Evolutionary conservation across 441 rosid genomes (phyloP), one percentile per base, ranked within the genome.

Genomic region (Flueggea neowawraea): DNA sequence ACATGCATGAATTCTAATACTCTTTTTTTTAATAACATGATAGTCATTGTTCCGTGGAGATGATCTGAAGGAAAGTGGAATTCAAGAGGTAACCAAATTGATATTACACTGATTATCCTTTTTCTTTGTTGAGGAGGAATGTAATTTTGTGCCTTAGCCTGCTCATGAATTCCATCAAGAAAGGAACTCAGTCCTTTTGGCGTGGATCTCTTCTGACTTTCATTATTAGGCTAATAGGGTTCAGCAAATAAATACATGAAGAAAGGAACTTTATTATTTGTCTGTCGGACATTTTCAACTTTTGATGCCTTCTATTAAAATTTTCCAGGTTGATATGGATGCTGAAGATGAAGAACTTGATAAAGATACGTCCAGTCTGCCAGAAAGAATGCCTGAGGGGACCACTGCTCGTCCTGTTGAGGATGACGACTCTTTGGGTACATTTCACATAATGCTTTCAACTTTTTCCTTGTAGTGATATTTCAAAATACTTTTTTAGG

Each of bases 281-380:
- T 36, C 41, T 36, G 41, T 36, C 9, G 41, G 6, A 36, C 9
- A 36, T 36, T 36, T 36, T 36, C 9, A 36, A 36, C 41, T 36
- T 36, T 54, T 60, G 3, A 55, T 39, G 41, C 49, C 41, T n/a
- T 43, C 17, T 66, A 44, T 61, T 14, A 14, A 55, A n/a, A 62
- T 72, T 15, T 73, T 47, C 28, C 74, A 94, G 97, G 90, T 94
- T 65, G 97, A 90, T 73, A 94, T 90, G 98, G 96, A 94, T 75
- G 80, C 88, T 85, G 97, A 81, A 77, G 97, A 94, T 82, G 95
- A 73, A 55, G 64, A 73, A 61, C 41, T 22, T 65, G 84, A 79
- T 54, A 75, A 73, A 33, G 63, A 69, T 62, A 68, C 58, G 49
- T 70, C 80, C 39, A 68, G 60, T 51, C 66, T 44, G 66, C 84